Conservation (phyloP, 176 grass and related monocot genomes). For the Dendrocalamus sinicus region DNA sequence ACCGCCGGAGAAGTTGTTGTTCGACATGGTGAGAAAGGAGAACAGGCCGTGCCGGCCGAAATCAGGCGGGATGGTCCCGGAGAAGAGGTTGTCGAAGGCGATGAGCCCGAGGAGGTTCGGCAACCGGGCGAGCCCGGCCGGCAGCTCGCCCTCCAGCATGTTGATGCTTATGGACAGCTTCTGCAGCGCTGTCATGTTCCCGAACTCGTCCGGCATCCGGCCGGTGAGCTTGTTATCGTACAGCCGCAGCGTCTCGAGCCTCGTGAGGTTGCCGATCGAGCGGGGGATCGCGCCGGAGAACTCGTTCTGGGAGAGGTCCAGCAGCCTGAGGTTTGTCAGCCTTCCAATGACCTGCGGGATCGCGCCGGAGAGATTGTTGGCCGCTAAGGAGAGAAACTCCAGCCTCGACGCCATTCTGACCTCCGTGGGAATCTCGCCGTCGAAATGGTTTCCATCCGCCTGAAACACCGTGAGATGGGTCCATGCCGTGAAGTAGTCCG, state of each 20-base stretch:
- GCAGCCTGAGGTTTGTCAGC: slow-evolving; percentile 42
- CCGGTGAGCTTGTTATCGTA: slow-evolving; percentile 71
- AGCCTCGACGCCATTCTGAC: slow-evolving; percentile 54
- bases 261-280: slow-evolving; percentile 59
- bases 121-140: slow-evolving; percentile 46
- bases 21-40: slow-evolving; percentile 31
- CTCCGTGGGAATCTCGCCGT: slow-evolving; percentile 49
- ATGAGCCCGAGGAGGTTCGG: slow-evolving; percentile 42
- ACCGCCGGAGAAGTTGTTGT: slow-evolving; percentile 63
- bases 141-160: slow-evolving; percentile 65
- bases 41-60: slow-evolving; percentile 47
- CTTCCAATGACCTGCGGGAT: slow-evolving; percentile 70
- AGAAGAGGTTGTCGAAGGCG: slow-evolving; percentile 58
- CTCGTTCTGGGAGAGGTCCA: slow-evolving; percentile 60
- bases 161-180: slow-evolving; percentile 58
- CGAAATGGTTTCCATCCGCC: slow-evolving; percentile 58
- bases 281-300: slow-evolving; percentile 53
- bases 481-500: slow-evolving; percentile 62
- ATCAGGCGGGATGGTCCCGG: slow-evolving; percentile 46
- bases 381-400: slow-evolving; percentile 47
- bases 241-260: slow-evolving; percentile 45
- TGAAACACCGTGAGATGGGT: slow-evolving; percentile 66
- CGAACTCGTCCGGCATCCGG: slow-evolving; percentile 55
- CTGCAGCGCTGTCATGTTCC: slow-evolving; percentile 61
- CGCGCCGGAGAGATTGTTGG: slow-evolving; percentile 50